Conservation (phyloP, 2,329 filamentous ascomycete species). For the Metarhizium sp. region DNA sequence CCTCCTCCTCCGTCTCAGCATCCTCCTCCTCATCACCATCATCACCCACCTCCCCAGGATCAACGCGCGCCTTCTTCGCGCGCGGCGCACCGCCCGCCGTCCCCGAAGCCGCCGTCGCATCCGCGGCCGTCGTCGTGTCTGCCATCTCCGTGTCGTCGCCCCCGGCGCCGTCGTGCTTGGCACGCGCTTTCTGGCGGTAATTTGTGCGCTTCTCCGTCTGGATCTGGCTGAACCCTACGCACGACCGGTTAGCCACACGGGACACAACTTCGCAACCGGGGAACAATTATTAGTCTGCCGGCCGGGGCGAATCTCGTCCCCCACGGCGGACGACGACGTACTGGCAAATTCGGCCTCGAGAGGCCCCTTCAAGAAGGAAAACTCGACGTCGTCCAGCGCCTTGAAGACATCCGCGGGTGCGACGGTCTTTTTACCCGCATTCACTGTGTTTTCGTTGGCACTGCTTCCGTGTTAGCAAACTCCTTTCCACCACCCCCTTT, state of each 20-base stretch:
- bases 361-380: slow-evolving; percentile 57
- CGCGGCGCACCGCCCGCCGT: slow-evolving; percentile 24
- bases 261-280: no score
- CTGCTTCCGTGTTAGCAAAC: slow-evolving; percentile 28
- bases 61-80: slow-evolving; percentile 36
- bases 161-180: slow-evolving; percentile 32
- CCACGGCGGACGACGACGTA: slow-evolving; percentile 28
- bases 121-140: slow-evolving; percentile 19
- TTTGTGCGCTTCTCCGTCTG: slow-evolving; percentile 67
- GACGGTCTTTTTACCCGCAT: slow-evolving; percentile 68
- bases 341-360: slow-evolving; percentile 70
- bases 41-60: background rate
- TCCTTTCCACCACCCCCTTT: no score
- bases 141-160: slow-evolving; percentile 23
- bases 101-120: slow-evolving; percentile 9
- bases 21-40: slow-evolving; percentile 8
- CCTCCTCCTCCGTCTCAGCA: slow-evolving; percentile 13
- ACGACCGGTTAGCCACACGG: background rate
- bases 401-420: slow-evolving; percentile 66
- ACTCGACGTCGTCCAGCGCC: slow-evolving; percentile 69
- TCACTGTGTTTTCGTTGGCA: slow-evolving; percentile 61
- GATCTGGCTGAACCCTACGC: slow-evolving; percentile 59
- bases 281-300: background rate
- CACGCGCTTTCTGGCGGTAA: slow-evolving; percentile 61
- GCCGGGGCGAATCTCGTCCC: no score